phyloP scores from a whole-genome alignment of 2,329 filamentous ascomycete species.

The Claviceps sp. region DNA sequence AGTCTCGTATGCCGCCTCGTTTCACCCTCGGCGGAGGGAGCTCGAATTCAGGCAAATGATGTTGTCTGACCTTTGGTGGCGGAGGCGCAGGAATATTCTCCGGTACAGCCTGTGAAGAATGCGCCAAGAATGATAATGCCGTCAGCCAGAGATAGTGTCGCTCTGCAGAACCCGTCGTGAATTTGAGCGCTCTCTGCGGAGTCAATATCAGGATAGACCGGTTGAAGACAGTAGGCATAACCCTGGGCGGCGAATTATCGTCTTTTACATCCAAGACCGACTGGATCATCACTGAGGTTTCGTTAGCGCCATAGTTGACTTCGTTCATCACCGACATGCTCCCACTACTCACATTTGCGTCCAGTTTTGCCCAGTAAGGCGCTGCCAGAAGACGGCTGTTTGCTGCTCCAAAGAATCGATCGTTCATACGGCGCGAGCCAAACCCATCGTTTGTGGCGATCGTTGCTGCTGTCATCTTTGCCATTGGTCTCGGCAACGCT shows the following conservation, averaged over 20 bases:
- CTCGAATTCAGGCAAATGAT: conserved; percentile 38
- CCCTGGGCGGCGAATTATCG: conserved; percentile 72
- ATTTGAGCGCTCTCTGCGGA: conserved; percentile 85
- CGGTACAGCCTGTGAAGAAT: conserved; percentile 69
- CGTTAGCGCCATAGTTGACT: conserved; percentile 15
- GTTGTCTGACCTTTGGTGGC: conserved; percentile 24
- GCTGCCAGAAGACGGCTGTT: conserved; percentile 78
- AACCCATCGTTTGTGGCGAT: conserved; percentile 92
- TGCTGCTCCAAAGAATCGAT: conserved; percentile 95
- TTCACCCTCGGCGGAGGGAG: conserved; percentile 33
- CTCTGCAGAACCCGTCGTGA: conserved; percentile 71
- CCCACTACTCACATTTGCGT: conserved; percentile 63
- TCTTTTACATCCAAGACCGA: conserved; percentile 96
- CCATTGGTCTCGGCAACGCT: conserved; percentile 56
- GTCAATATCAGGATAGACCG: conserved; percentile 92
- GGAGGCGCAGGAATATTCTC: conserved; percentile 49
- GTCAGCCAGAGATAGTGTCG: conserved; percentile 93
- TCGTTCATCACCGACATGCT: neutral
- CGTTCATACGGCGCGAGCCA: conserved; percentile 96
- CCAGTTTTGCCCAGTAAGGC: conserved; percentile 89
- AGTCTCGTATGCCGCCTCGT: conserved; percentile 60
- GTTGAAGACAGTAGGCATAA: conserved; percentile 56
- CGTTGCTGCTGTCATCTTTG: conserved; percentile 57
- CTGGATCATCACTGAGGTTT: conserved; percentile 65
- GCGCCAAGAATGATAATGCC: conserved; percentile 84